A percentile compares a stretch with the other conserved stretches of the same genome.
These are phyloP conservation scores for Rickenella mellea DNA, from an alignment of 768 basidiomycete species.

Conservation along the genomic window DNA sequence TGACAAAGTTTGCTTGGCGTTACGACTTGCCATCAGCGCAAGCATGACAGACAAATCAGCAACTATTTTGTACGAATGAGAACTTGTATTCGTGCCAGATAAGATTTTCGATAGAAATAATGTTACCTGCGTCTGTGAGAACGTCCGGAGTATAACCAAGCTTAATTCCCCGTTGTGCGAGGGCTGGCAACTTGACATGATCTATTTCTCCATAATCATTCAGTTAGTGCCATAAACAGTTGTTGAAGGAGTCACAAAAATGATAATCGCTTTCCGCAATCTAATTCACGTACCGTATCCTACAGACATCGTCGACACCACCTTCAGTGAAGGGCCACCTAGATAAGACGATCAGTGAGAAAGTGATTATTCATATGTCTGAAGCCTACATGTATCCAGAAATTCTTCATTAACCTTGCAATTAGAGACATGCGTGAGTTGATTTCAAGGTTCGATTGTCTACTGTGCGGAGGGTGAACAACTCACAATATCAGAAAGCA, in stretches of 20 bases:
- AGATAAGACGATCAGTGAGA: slow-evolving; percentile 2
- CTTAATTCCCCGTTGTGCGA: slow-evolving; percentile 51
- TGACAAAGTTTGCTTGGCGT: slow-evolving; percentile 51
- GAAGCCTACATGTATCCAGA: slow-evolving; percentile 39
- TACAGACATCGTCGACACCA: slow-evolving; percentile 92
- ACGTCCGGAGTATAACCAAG: slow-evolving; percentile 93
- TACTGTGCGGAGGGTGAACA: slow-evolving; percentile 6
- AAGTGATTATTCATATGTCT: neutral
- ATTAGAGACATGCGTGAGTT: too few relatives aligned
- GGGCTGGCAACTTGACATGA: slow-evolving; percentile 60
- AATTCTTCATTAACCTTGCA: slow-evolving; percentile 74
- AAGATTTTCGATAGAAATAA: neutral
- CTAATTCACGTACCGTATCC: slow-evolving; percentile 54
- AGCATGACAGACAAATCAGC: slow-evolving; percentile 90
- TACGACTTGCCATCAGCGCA: slow-evolving; percentile 86
- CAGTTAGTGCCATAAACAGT: neutral
- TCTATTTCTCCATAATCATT: too few relatives aligned
- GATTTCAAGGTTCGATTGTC: slow-evolving; percentile 3
- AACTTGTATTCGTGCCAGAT: neutral
- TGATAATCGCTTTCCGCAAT: neutral
- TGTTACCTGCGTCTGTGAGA: slow-evolving; percentile 77
- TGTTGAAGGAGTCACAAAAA: neutral
- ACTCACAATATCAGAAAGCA: slow-evolving; percentile 62
- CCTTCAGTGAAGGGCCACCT: slow-evolving; percentile 69
- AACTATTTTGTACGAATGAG: slow-evolving; percentile 37